These are phyloP conservation scores for Peronosclerospora sorghi DNA, from an alignment of 352 stramenopile species.

Conservation along the genomic window DNA sequence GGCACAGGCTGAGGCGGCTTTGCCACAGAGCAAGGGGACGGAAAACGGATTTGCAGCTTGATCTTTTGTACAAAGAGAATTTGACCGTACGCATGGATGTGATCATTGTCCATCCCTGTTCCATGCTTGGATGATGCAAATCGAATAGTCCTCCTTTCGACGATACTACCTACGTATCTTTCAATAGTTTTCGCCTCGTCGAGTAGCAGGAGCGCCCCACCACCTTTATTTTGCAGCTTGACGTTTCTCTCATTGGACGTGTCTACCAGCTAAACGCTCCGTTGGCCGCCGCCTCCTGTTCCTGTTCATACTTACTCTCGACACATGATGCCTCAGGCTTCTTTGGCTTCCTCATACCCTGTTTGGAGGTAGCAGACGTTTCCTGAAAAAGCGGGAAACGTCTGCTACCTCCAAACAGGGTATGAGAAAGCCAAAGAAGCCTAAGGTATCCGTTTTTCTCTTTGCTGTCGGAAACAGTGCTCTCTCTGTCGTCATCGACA, in stretches of 20 bases:
- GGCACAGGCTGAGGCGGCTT: conserved; percentile 9
- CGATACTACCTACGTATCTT: no score
- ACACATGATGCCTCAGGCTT: conserved; percentile 68
- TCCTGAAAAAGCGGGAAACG: conserved; percentile 73
- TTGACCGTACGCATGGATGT: no score
- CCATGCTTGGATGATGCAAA: conserved; percentile 28
- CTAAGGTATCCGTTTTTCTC: conserved; percentile 44
- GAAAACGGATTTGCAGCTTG: conserved; percentile 2
- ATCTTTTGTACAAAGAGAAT: no score
- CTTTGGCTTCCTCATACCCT: conserved; percentile 49
- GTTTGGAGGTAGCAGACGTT: conserved; percentile 23
- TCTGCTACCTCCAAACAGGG: conserved; percentile 18
- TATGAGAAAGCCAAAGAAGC: conserved; percentile 63
- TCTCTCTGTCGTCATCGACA: conserved; percentile 42
- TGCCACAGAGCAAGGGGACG: conserved; percentile 7
- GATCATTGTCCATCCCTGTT: background rate
- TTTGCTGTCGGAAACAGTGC: conserved; percentile 29
- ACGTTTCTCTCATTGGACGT: background rate
- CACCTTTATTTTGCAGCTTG: no score
- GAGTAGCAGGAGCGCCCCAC: conserved; percentile 6
- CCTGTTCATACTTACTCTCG: conserved; percentile 82
- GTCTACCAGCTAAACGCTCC: no score
- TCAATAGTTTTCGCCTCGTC: conserved; percentile 3
- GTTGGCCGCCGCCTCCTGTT: conserved; percentile 41
- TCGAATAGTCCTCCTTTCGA: no score